Evolutionary conservation across 345 rosid species (phyloP).

Genomic region (Hirschfeldia incana): DNA sequence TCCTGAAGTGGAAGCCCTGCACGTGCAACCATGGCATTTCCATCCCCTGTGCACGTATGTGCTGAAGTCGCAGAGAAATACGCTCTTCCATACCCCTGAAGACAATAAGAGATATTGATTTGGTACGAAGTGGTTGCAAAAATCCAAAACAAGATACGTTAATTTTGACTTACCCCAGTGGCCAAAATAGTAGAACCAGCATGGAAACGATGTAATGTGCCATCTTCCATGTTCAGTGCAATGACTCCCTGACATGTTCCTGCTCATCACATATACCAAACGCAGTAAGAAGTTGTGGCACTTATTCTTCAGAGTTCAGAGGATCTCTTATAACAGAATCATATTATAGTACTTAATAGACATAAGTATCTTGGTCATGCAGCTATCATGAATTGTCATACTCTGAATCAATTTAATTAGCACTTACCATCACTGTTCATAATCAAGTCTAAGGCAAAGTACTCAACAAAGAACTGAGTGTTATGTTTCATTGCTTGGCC

Average conservation of each 20-base stretch:
- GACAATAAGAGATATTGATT: neutral
- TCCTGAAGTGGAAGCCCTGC: slow-evolving; percentile 86
- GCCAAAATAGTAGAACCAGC: slow-evolving; percentile 81
- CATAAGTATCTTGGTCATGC: no score
- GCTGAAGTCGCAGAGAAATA: slow-evolving; percentile 98
- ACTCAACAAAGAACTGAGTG: slow-evolving; percentile 93
- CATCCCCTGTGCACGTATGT: slow-evolving; percentile 98
- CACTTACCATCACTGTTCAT: slow-evolving; percentile 74
- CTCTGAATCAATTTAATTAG: neutral
- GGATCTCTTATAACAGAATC: neutral
- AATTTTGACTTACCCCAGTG: slow-evolving; percentile 60
- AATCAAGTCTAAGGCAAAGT: slow-evolving; percentile 87
- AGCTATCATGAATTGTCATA: no score
- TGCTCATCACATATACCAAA: slow-evolving; percentile 28
- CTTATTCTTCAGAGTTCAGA: neutral
- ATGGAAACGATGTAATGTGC: slow-evolving; percentile 83
- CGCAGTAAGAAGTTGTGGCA: neutral
- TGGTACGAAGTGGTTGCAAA: neutral
- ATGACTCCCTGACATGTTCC: slow-evolving; percentile 95
- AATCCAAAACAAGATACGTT: neutral
- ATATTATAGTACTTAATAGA: no score
- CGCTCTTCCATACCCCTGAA: slow-evolving; percentile 91
- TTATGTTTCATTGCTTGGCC: slow-evolving; percentile 99
- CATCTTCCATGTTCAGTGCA: slow-evolving; percentile 94
- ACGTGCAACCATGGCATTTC: slow-evolving; percentile 94